A percentile compares a stretch with the other conserved stretches of the same genome.
These are phyloP conservation scores for Colletotrichum sp. DNA, from an alignment of 2,329 filamentous ascomycete genomes.

Conservation along the genomic window DNA sequence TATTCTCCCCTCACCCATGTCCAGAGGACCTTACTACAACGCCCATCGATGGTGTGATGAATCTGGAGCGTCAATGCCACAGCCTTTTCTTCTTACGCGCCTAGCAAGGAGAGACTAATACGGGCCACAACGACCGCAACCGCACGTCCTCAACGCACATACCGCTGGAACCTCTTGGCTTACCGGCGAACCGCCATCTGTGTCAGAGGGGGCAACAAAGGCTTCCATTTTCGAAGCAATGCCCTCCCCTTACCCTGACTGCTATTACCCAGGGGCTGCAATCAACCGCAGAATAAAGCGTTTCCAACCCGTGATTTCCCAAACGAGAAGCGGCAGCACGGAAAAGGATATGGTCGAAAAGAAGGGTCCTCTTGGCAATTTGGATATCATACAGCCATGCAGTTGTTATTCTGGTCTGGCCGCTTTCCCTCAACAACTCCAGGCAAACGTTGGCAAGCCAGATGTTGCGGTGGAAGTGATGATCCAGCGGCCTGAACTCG, in stretches of 20 bases:
- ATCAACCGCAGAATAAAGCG: slow-evolving; percentile 7
- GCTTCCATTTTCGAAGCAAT: background rate
- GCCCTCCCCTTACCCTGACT: background rate
- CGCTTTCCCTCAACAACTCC: background rate
- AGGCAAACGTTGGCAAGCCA: background rate
- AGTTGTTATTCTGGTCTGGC: background rate
- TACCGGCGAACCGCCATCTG: slow-evolving; percentile 4
- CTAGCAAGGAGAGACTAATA: background rate
- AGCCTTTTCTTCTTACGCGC: background rate
- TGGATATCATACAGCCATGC: background rate
- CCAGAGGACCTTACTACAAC: background rate
- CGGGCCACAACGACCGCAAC: background rate
- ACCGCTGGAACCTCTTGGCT: background rate
- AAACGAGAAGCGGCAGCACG: background rate
- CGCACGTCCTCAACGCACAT: background rate
- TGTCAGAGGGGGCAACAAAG: background rate
- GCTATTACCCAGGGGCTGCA: background rate
- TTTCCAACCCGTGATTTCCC: background rate
- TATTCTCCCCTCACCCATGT: background rate
- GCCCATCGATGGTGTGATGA: slow-evolving; percentile 9
- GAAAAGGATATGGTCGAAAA: slow-evolving; percentile 7
- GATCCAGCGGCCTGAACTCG: background rate
- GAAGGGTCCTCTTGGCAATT: slow-evolving; percentile 8
- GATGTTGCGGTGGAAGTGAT: background rate
- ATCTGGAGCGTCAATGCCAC: slow-evolving; percentile 7